phyloP scores from a whole-genome alignment of 495 filamentous ascomycete genomes.

The Baudoinia panamericana region DNA sequence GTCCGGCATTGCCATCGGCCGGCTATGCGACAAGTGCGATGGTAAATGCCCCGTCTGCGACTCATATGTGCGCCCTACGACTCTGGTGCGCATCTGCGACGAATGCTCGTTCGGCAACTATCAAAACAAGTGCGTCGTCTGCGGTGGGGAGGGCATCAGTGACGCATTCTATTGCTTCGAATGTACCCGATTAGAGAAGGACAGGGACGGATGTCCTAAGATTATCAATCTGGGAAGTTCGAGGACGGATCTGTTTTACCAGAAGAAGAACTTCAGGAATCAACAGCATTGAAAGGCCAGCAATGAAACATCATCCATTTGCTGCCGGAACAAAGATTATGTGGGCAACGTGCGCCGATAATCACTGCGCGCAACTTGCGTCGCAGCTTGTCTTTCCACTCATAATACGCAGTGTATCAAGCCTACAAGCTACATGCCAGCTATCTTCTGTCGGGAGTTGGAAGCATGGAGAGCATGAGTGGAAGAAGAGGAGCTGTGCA shows the following conservation, averaged over 20 bases:
- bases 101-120: slow-evolving; percentile 99
- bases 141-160: slow-evolving; percentile 94
- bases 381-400: too few species aligned
- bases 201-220: slow-evolving; percentile 95
- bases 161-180: slow-evolving; percentile 99
- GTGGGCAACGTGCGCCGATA: too few species aligned
- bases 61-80: slow-evolving; percentile 95
- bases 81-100: slow-evolving; percentile 94
- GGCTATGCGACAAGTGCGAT: slow-evolving; percentile 99
- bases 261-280: slow-evolving; percentile 45
- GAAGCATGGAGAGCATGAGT: too few species aligned
- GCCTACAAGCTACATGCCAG: too few species aligned
- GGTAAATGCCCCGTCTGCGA: slow-evolving; percentile 99
- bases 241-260: slow-evolving; percentile 86
- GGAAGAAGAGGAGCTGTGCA: too few species aligned
- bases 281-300: slow-evolving; percentile 16
- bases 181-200: slow-evolving; percentile 93
- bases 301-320: too few species aligned
- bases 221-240: slow-evolving; percentile 97
- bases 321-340: too few species aligned
- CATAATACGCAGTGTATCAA: too few species aligned
- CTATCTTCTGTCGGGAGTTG: too few species aligned
- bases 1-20: slow-evolving; percentile 93
- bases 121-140: slow-evolving; percentile 99
- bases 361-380: too few species aligned